Conservation (phyloP, 2,329 filamentous ascomycete genomes). For the Phaeosphaeriaceae sp. region DNA sequence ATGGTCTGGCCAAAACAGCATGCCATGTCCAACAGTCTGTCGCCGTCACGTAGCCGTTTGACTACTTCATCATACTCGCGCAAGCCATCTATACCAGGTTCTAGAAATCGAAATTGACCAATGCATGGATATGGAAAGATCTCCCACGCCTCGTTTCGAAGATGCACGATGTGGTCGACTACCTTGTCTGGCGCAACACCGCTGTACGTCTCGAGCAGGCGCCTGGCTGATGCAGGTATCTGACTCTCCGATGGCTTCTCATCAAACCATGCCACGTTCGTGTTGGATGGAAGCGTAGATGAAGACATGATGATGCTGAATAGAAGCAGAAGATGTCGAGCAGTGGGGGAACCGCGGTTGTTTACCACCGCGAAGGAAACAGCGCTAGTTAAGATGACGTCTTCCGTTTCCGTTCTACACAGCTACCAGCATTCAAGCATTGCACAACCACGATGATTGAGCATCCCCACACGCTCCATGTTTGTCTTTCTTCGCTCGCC, state of each 20-base stretch:
- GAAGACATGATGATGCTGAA: constrained; percentile 7
- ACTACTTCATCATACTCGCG: constrained; percentile 36
- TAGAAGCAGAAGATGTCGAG: neutral
- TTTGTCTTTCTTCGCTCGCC: neutral
- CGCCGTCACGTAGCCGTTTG: constrained; percentile 32
- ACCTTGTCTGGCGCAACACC: constrained; percentile 42
- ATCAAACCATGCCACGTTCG: constrained; percentile 34
- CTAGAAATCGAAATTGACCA: constrained; percentile 42
- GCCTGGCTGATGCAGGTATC: constrained; percentile 34
- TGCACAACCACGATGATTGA: neutral
- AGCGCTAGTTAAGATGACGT: neutral
- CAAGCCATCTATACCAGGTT: constrained; percentile 29
- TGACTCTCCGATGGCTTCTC: constrained; percentile 27
- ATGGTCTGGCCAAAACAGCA: constrained; percentile 57
- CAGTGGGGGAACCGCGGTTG: neutral
- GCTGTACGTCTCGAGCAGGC: constrained; percentile 48
- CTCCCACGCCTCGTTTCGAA: constrained; percentile 36
- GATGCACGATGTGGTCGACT: constrained; percentile 37
- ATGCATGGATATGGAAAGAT: constrained; percentile 44
- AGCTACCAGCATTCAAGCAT: neutral
- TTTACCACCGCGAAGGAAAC: neutral
- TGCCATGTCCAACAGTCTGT: constrained; percentile 51
- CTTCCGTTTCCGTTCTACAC: neutral
- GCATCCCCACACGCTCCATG: neutral
- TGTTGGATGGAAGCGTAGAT: neutral